A percentile compares a stretch with the other conserved stretches of the same genome.
Evolutionary conservation across 352 stramenopile genomes (phyloP).

Genomic region (Phytophthora cryptogea): DNA sequence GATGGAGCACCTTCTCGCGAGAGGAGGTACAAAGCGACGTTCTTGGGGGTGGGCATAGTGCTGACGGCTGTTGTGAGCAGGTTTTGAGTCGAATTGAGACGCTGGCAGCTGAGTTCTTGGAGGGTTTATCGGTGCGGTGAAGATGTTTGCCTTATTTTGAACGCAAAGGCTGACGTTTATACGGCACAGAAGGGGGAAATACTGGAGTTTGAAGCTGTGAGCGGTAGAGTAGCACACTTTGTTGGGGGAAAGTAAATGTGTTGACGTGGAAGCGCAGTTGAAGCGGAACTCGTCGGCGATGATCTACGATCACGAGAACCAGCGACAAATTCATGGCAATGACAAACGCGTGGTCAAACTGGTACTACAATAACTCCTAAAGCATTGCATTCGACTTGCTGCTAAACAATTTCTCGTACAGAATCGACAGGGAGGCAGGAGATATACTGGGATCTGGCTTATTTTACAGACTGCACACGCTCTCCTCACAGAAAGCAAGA

Average conservation of each 20-base stretch:
- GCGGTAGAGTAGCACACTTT: not conserved
- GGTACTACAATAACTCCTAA: slow-evolving; percentile 27
- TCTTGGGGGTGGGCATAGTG: not conserved
- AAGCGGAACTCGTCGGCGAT: slow-evolving; percentile 57
- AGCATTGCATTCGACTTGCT: not conserved
- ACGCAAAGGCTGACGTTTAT: not conserved
- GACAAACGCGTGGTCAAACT: slow-evolving; percentile 63
- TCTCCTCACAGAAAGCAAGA: slow-evolving; percentile 76
- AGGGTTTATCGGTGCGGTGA: slow-evolving; percentile 44
- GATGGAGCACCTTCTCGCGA: slow-evolving; percentile 27
- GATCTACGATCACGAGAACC: slow-evolving; percentile 59
- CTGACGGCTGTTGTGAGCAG: slow-evolving; percentile 23
- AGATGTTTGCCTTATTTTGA: not conserved
- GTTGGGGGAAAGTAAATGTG: not conserved
- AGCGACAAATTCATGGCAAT: slow-evolving; percentile 60
- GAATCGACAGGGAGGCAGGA: slow-evolving; percentile 69
- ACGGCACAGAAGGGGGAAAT: slow-evolving; percentile 45
- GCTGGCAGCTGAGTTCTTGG: slow-evolving; percentile 60
- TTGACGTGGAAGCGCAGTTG: slow-evolving; percentile 42
- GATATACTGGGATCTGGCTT: slow-evolving; percentile 85
- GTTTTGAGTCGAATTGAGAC: slow-evolving; percentile 65
- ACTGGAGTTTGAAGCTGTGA: slow-evolving; percentile 64
- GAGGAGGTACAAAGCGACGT: slow-evolving; percentile 40
- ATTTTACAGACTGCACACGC: slow-evolving; percentile 80
- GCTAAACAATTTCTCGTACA: slow-evolving; percentile 18